Evolutionary conservation across 1,284 basidiomycete species (phyloP), one percentile per base, ranked within the genome.

Genomic region (Cryptococcus depauperatus): DNA sequence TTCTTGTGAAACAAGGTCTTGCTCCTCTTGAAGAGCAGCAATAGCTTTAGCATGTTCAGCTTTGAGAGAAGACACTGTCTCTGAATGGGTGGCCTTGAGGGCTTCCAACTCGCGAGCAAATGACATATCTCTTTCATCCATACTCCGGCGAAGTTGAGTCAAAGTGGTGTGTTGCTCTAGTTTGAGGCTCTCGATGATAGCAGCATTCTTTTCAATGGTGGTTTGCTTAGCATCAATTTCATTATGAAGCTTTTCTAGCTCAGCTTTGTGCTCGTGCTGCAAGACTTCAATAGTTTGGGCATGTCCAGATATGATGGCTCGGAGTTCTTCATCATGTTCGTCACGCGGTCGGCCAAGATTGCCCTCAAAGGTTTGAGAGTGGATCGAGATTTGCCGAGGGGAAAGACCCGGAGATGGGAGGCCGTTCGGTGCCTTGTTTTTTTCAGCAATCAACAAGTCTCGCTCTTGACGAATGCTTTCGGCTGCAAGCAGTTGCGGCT

Each of bases 1-100:
- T 52, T 68, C 63, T 46, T 56, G 54, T 1, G 50, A 35, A 43
- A 68, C 55, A 9, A 54, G 42, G 22, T 62, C 53, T 9, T 59
- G 52, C 16, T 63, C 63, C 37, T 46, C 53, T 35, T 54, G 48
- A 29, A 62, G 30, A n/a, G 44, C 48, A 26, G 42, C 21, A 3
- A 57, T 41, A 1, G 51, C 50, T 4, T 43, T 38, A n/a, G 51
- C 47, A 38, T 57, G 59, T n/a, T 46, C 42, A 21, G 35, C 13
- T 35, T 55, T 48, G 8, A 61, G 48, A 13, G 54, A 50, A 3
- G 47, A 42, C 5, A 62, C 21, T 16, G 43, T 48, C 18, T 50
- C 34, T 27, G 57, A 47, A 45, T 64, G 59, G 14, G 39, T 35
- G 0, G 41, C 25, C 32, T 56, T 46, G 22, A 63, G 57, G 10